Conservation (phyloP, 2,329 filamentous ascomycete genomes). For the Aspergillus carbonarius region DNA sequence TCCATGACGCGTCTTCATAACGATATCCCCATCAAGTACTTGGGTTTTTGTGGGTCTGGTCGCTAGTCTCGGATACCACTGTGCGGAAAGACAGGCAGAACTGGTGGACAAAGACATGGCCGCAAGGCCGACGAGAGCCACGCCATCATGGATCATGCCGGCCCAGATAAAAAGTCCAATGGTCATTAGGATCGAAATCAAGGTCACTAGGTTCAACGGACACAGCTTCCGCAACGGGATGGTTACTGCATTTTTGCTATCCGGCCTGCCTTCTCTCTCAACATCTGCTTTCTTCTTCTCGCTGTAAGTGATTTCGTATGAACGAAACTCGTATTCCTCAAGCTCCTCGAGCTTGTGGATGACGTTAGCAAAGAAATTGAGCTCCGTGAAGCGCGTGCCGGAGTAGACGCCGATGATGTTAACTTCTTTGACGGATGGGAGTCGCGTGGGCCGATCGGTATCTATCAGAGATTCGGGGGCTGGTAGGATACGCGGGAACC, state of each 20-base stretch:
- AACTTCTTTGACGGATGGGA: conserved; percentile 56
- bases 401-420: conserved; percentile 57
- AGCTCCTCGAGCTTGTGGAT: conserved; percentile 46
- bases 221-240: conserved; percentile 44
- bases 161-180: conserved; percentile 23
- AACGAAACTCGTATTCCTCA: conserved; percentile 10
- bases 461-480: conserved; percentile 62
- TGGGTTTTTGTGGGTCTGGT: conserved; percentile 49
- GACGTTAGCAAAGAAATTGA: conserved; percentile 64
- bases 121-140: conserved; percentile 54
- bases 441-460: conserved; percentile 53
- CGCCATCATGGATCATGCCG: conserved; percentile 48
- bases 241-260: background rate
- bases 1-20: conserved; percentile 61
- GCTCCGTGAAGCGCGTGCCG: conserved; percentile 54
- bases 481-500: conserved; percentile 60
- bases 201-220: conserved; percentile 55
- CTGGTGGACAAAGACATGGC: conserved; percentile 56
- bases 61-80: conserved; percentile 58
- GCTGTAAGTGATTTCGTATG: conserved; percentile 7
- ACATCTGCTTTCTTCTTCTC: background rate
- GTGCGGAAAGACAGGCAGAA: conserved; percentile 57
- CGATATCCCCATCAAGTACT: conserved; percentile 58
- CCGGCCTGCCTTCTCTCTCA: background rate
- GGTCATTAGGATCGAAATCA: conserved; percentile 50